These are phyloP conservation scores for Arthrobotrys iridis DNA, from an alignment of 2,329 filamentous ascomycete species.

Conservation along the genomic window DNA sequence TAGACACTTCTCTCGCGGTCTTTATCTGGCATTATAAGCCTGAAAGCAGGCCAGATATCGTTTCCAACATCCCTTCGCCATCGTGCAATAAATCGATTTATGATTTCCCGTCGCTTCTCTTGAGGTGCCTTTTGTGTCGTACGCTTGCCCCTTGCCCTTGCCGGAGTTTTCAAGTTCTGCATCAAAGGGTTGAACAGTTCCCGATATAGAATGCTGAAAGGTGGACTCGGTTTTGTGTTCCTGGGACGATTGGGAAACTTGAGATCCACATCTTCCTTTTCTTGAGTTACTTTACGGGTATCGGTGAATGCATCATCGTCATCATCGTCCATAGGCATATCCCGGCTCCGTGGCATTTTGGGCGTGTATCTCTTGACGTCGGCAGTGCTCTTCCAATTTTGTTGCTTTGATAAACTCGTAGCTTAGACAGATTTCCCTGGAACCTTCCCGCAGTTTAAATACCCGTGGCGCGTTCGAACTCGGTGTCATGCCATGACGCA, in stretches of 20 bases:
- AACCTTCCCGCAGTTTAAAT: not conserved
- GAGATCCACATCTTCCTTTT: constrained; percentile 55
- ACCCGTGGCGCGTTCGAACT: constrained; percentile 4
- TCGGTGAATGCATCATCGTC: constrained; percentile 55
- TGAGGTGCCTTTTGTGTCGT: constrained; percentile 67
- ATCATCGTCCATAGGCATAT: constrained; percentile 47
- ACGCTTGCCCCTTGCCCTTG: constrained; percentile 67
- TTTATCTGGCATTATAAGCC: constrained; percentile 86
- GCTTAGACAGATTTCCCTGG: not conserved
- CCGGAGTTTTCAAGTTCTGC: constrained; percentile 78
- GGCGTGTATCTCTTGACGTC: not conserved
- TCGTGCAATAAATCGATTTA: constrained; percentile 82
- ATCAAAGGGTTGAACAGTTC: constrained; percentile 82
- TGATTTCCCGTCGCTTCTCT: constrained; percentile 81
- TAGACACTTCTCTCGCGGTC: constrained; percentile 93
- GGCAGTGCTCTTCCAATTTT: not conserved
- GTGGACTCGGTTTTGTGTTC: constrained; percentile 78
- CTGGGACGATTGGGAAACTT: constrained; percentile 84
- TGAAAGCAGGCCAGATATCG: constrained; percentile 92
- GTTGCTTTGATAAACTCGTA: not conserved
- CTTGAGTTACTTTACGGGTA: constrained; percentile 42
- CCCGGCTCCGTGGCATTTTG: constrained; percentile 43
- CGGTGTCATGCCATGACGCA: constrained; percentile 18
- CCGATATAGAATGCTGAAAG: constrained; percentile 81
- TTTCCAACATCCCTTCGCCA: constrained; percentile 90